Conservation (phyloP, 306 rosid genomes). For the Cicer arietinum region DNA sequence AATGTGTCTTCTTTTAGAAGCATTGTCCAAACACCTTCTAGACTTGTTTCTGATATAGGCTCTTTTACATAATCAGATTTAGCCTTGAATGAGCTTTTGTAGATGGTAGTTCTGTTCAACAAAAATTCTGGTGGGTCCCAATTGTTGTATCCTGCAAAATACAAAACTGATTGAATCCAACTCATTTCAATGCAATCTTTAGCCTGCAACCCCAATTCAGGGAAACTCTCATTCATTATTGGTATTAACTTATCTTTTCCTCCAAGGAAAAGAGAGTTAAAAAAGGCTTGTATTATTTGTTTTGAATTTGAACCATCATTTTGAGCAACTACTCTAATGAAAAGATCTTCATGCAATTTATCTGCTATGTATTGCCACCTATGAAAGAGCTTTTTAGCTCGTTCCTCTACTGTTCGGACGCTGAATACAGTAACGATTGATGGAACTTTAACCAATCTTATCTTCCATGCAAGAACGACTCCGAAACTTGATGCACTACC, state of each 20-base stretch:
- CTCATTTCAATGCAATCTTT: constrained; percentile 66
- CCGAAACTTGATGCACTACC: constrained; percentile 69
- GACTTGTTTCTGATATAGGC: constrained; percentile 54
- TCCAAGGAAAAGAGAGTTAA: constrained; percentile 53
- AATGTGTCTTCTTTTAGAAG: constrained; percentile 47
- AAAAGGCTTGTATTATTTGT: constrained; percentile 5
- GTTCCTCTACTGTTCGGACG: constrained; percentile 47
- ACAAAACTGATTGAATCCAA: constrained; percentile 60
- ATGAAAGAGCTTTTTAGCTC: constrained; percentile 43
- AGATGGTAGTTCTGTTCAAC: constrained; percentile 46
- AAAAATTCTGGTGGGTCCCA: constrained; percentile 49
- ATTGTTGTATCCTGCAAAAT: constrained; percentile 47
- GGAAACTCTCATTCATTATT: constrained; percentile 57
- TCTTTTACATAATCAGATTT: constrained; percentile 61
- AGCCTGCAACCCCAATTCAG: constrained; percentile 55
- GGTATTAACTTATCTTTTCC: constrained; percentile 44
- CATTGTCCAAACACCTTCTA: constrained; percentile 58
- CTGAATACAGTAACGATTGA: constrained; percentile 51
- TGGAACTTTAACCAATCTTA: constrained; percentile 57
- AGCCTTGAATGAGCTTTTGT: constrained; percentile 60
- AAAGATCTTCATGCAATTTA: constrained; percentile 59
- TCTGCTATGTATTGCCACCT: constrained; percentile 52
- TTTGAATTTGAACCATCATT: constrained; percentile 39
- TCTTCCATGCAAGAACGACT: constrained; percentile 59
- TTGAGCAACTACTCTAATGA: constrained; percentile 58